Evolutionary conservation across 371 early-diverging fungal genomes (phyloP), one percentile per base, ranked within the genome.

Genomic region (Mycotypha africana): DNA sequence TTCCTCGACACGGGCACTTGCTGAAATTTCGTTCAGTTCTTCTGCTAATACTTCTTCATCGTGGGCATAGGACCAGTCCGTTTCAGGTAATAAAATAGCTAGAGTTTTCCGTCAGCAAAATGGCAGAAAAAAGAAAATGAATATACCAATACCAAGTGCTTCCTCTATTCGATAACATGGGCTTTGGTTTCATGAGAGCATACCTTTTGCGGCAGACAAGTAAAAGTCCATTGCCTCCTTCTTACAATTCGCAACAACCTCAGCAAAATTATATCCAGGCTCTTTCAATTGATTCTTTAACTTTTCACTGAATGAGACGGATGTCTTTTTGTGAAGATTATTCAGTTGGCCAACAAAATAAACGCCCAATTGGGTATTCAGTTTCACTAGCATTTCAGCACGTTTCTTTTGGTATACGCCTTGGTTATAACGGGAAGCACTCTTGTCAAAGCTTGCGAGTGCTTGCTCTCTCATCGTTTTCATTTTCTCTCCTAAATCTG

Each of bases 351-450:
- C 86, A 31, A 91, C 65, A 57, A 83, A 95, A 37, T 80, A 79
- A 3, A 87, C 79, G 38, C 88, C 81, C 35, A 95, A 74, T 44
- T 82, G 81, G 4, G 85, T 75, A 48, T 89, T 79, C 54, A 93
- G 76, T 51, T 86, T 87, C 38, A 62, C 69, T 40, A 83, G 52
- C 70, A 95, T 82, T 12, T 94, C 95, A 0, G 32, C 36, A 22
- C 93, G 85, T 73, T 94, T 95, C 49, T 84, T 84, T 44, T 82
- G 60, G 64, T 93, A 98, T 15, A 96, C 96, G 2, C 75, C 85
- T n/a, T 79, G 56, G 51, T 93, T 85, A 58, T 98, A 98, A 38
- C 98, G 81, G 9, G 86, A 84, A 0, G 95, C 98, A 42, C 87
- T 88, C 50, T 79, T 83, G 57, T 96, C 96, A 60, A 96, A 97